phyloP scores from a whole-genome alignment of 1,284 basidiomycete species.

The Rhodotorula glutinis region DNA sequence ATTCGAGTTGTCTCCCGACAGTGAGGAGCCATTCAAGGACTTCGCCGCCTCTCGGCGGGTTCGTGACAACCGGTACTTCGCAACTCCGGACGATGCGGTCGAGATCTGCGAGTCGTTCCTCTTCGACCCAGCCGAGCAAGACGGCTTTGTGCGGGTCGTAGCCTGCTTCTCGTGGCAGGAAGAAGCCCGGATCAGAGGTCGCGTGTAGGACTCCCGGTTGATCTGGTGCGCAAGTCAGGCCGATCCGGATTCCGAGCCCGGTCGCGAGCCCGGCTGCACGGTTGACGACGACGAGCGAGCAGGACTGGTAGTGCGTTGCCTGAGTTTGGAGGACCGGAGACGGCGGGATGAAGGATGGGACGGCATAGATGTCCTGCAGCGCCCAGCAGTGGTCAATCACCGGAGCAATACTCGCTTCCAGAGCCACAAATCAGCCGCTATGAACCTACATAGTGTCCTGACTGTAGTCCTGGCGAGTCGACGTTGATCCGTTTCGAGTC shows the following conservation, averaged over 20 bases:
- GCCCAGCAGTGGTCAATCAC: neutral
- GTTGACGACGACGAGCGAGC: slow-evolving; percentile 37
- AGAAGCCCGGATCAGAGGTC: slow-evolving; percentile 33
- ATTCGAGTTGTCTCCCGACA: slow-evolving; percentile 29
- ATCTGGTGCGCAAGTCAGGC: slow-evolving; percentile 4
- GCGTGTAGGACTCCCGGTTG: neutral
- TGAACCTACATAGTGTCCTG: slow-evolving; percentile 20
- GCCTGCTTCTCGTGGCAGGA: slow-evolving; percentile 23
- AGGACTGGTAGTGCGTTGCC: slow-evolving; percentile 28
- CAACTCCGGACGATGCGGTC: slow-evolving; percentile 26
- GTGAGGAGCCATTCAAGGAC: slow-evolving; percentile 32
- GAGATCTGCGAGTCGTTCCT: slow-evolving; percentile 29
- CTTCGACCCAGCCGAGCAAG: slow-evolving; percentile 37
- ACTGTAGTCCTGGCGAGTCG: neutral
- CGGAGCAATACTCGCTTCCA: neutral
- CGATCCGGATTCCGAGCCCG: slow-evolving; percentile 34
- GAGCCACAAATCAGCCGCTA: too few relatives aligned
- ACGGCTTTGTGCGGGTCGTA: slow-evolving; percentile 33
- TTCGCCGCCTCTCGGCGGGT: slow-evolving; percentile 26
- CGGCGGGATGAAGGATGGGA: slow-evolving; percentile 25
- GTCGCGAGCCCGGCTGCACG: slow-evolving; percentile 31
- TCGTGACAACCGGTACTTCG: slow-evolving; percentile 14
- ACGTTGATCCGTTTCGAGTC: slow-evolving; percentile 12
- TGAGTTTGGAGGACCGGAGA: slow-evolving; percentile 13
- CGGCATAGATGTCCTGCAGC: slow-evolving; percentile 36